phyloP scores from a whole-genome alignment of 495 filamentous ascomycete genomes.

The Penicillium malachiteum region DNA sequence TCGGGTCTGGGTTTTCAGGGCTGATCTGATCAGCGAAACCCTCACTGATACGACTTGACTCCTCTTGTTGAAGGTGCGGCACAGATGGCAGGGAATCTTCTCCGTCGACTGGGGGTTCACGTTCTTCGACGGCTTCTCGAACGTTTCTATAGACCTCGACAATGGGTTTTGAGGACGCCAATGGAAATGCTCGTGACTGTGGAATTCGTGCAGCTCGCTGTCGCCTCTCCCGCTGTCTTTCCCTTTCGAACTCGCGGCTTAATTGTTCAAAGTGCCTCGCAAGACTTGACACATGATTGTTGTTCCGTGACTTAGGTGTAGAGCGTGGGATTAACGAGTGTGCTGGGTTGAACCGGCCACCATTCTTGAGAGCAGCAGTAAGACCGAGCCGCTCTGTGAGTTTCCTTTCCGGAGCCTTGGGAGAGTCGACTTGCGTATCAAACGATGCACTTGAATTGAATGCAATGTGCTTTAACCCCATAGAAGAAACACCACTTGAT shows the following conservation, averaged over 20 bases:
- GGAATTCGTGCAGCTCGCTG: constrained; percentile 78
- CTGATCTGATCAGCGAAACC: constrained; percentile 24
- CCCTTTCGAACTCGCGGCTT: constrained; percentile 94
- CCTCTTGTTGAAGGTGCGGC: constrained; percentile 26
- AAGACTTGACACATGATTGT: constrained; percentile 78
- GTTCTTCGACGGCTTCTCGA: constrained; percentile 85
- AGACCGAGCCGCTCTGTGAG: constrained; percentile 65
- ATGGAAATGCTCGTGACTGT: constrained; percentile 79
- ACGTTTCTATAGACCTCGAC: constrained; percentile 95
- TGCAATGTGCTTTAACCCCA: constrained; percentile 16
- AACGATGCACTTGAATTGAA: constrained; percentile 16
- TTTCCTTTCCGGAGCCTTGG: constrained; percentile 65
- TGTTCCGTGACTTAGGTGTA: constrained; percentile 61
- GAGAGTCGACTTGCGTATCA: constrained; percentile 24
- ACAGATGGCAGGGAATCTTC: constrained; percentile 33
- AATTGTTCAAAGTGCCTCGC: constrained; percentile 96
- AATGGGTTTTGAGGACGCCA: constrained; percentile 90
- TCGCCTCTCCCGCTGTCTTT: constrained; percentile 79
- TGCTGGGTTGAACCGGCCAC: constrained; percentile 50
- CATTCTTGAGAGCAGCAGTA: constrained; percentile 55
- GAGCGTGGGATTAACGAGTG: constrained; percentile 89
- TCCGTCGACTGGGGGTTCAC: constrained; percentile 70
- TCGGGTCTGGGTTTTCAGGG: constrained; percentile 19
- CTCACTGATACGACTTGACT: constrained; percentile 28
- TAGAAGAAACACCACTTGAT: constrained; percentile 17